Conservation (phyloP, 352 stramenopile species). For the Phytophthora pistaciae region DNA sequence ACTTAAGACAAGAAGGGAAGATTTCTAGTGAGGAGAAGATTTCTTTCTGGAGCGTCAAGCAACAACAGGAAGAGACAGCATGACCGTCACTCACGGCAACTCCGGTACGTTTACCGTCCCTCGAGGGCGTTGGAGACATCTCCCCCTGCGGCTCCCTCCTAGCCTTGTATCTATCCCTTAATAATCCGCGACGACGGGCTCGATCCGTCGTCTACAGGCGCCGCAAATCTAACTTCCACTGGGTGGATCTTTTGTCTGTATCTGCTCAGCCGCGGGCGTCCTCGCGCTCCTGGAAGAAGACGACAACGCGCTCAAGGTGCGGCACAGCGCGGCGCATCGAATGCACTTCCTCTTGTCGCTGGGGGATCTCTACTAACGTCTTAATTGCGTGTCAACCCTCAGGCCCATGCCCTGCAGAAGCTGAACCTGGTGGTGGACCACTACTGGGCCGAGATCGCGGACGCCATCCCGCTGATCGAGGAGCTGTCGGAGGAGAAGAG, state of each 20-base stretch:
- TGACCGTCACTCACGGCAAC: slow-evolving; percentile 62
- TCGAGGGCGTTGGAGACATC: background rate
- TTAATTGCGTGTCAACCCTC: slow-evolving; percentile 7
- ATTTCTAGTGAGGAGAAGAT: slow-evolving; percentile 38
- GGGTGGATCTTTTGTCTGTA: slow-evolving; percentile 43
- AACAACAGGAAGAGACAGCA: slow-evolving; percentile 46
- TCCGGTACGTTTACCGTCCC: slow-evolving; percentile 55
- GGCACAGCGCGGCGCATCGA: background rate
- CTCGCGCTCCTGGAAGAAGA: slow-evolving; percentile 93
- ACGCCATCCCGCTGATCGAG: slow-evolving; percentile 94
- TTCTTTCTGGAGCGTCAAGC: slow-evolving; percentile 45
- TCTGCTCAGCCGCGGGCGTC: slow-evolving; percentile 79
- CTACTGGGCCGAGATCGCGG: slow-evolving; percentile 95
- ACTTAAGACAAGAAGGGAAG: too few species aligned
- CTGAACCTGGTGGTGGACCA: slow-evolving; percentile 94
- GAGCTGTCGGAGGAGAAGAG: slow-evolving; percentile 93
- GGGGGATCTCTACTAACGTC: slow-evolving; percentile 6
- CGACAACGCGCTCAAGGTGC: slow-evolving; percentile 89
- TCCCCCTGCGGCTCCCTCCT: slow-evolving; percentile 6
- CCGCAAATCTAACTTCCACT: slow-evolving; percentile 38
- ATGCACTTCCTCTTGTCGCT: background rate
- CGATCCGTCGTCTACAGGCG: slow-evolving; percentile 7
- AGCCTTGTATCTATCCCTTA: background rate
- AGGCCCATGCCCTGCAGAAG: slow-evolving; percentile 93
- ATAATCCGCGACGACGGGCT: slow-evolving; percentile 11